Percentiles rank a stretch among this genome's conserved stretches.
Evolutionary conservation across 805 yeast species (phyloP).

Genomic region (Yarrowia sp.): DNA sequence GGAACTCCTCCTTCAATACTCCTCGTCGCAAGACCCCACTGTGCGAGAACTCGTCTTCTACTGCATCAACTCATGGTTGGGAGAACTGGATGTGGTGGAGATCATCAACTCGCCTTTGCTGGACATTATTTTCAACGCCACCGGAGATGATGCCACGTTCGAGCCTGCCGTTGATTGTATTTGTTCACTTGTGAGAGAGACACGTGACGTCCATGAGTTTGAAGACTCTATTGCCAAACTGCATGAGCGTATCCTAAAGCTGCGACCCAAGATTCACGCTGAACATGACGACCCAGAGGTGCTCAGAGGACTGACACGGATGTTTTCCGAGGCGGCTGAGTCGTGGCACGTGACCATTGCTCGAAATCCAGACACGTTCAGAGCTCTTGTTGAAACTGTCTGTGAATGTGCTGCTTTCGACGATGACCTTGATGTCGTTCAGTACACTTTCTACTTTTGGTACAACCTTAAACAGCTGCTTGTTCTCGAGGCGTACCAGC

Average conservation of each 20-base stretch:
- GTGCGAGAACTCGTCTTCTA: slow-evolving; percentile 54
- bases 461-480: slow-evolving; percentile 72
- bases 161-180: slow-evolving; percentile 86
- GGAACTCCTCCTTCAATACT: slow-evolving; percentile 55
- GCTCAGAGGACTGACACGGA: slow-evolving; percentile 65
- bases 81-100: slow-evolving; percentile 73
- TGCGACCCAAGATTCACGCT: slow-evolving; percentile 48
- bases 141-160: slow-evolving; percentile 60
- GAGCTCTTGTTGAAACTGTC: slow-evolving; percentile 69
- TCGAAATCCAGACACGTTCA: slow-evolving; percentile 63
- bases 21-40: slow-evolving; percentile 39
- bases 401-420: slow-evolving; percentile 69
- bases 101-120: slow-evolving; percentile 67
- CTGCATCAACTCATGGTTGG: slow-evolving; percentile 87
- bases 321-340: slow-evolving; percentile 91
- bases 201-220: slow-evolving; percentile 58
- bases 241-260: slow-evolving; percentile 62
- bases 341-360: slow-evolving; percentile 90
- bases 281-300: slow-evolving; percentile 55
- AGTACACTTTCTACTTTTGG: slow-evolving; percentile 93
- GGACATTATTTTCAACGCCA: slow-evolving; percentile 62
- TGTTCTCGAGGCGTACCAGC: slow-evolving; percentile 55
- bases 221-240: slow-evolving; percentile 61
- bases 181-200: slow-evolving; percentile 76
- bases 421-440: slow-evolving; percentile 83